phyloP scores from a whole-genome alignment of 2,329 filamentous ascomycete species.

The Aspergillus viridinutans region DNA sequence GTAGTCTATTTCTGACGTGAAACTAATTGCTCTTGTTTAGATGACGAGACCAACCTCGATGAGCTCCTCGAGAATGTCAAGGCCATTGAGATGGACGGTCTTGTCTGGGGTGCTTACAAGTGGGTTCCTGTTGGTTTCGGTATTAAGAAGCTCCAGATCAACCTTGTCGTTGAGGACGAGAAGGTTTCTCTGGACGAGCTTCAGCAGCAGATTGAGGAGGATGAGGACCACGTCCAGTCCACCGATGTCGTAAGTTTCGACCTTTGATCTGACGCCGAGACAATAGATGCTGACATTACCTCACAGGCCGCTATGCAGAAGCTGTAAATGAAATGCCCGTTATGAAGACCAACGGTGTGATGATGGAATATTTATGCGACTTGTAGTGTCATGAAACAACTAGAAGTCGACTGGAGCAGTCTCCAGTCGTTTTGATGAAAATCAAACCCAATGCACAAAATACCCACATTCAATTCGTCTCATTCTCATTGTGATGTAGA shows the following conservation, averaged over 20 bases:
- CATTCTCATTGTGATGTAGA: neutral
- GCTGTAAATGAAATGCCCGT: slow-evolving; percentile 58
- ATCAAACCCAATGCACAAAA: slow-evolving; percentile 21
- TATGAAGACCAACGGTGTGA: slow-evolving; percentile 31
- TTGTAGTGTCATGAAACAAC: slow-evolving; percentile 34
- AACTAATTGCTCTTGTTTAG: slow-evolving; percentile 38
- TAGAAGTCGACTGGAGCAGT: slow-evolving; percentile 24
- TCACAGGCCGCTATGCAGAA: slow-evolving; percentile 75
- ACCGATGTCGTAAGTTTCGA: slow-evolving; percentile 65
- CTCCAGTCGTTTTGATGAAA: slow-evolving; percentile 30
- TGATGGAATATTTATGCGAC: slow-evolving; percentile 33
- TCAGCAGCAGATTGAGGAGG: slow-evolving; percentile 75
- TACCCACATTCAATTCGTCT: slow-evolving; percentile 10
- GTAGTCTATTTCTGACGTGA: neutral
- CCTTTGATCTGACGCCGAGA: neutral
- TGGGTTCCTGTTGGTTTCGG: slow-evolving; percentile 89
- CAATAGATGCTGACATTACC: slow-evolving; percentile 12
- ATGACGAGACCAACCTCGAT: slow-evolving; percentile 91
- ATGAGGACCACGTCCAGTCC: slow-evolving; percentile 96
- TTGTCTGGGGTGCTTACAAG: slow-evolving; percentile 92
- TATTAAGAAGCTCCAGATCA: slow-evolving; percentile 99
- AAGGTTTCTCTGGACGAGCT: slow-evolving; percentile 87
- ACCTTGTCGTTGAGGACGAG: slow-evolving; percentile 94
- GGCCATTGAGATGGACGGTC: slow-evolving; percentile 82
- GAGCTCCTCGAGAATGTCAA: slow-evolving; percentile 77